Evolutionary conservation across 2,329 filamentous ascomycete species (phyloP), one percentile per base, ranked within the genome.

Genomic region (Talaromyces rugulosus): DNA sequence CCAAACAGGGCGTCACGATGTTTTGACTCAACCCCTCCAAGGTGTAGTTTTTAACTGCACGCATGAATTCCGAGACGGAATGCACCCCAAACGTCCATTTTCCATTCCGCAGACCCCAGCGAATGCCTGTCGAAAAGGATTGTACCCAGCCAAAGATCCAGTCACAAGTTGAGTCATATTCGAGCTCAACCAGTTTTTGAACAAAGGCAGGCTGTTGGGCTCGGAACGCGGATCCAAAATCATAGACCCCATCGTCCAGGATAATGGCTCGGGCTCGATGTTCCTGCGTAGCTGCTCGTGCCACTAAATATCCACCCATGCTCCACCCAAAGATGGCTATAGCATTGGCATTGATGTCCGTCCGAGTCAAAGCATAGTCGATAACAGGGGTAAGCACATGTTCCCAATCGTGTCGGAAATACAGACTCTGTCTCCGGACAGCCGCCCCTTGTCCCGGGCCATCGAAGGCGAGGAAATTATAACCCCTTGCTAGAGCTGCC

Each of bases 341-440:
- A 8, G 64, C 62, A 42, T 67, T 61, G 11, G 63, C 58, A 55
- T 75, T 71, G 30, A 72, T 64, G 2, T 66, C 65, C 2, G 58
- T 47, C 6, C 60, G 56, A 9, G 65, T 62, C 16, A 66, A 55
- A 14, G 71, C 62, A 60, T 70, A 74, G 64, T 74, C 71, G 1
- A 75, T 61, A 3, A 75, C 68, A 2, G 71, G 72, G 1, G 60
- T 67, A 0, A 75, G 64, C 0, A 69, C 70, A 12, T 63, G 63
- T 64, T 74, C 71, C 71, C 72, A 75, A 28, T 75, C 71, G 8
- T 57, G 65, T 11, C 70, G 67, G 61, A 74, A 75, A 28, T 64
- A 66, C 16, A 71, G 58, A 34, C 66, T 60, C 50, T 72, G 67
- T 23, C 66, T 51, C n/a, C 69, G 65, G 8, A 69, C 64, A 30